Percentiles rank a stretch among this genome's conserved stretches.
Conservation (phyloP, 139 green algal species). For the Limnomonas spitsbergensis region DNA sequence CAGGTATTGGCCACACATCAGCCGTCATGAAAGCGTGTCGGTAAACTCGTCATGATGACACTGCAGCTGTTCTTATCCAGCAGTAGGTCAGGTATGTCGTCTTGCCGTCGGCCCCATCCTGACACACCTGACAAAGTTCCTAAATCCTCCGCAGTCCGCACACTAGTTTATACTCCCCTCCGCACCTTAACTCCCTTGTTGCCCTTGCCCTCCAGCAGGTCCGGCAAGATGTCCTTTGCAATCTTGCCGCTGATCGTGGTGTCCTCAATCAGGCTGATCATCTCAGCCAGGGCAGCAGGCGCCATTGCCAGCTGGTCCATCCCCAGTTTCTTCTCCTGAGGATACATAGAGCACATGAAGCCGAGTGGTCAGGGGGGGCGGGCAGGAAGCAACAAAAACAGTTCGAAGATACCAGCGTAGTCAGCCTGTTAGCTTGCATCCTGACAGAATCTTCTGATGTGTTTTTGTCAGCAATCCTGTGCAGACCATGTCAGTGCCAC, state of each 20-base stretch:
- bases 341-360: background rate
- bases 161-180: background rate
- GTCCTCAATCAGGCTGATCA: constrained; percentile 87
- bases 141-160: no score
- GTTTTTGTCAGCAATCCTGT: background rate
- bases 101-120: no score
- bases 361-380: background rate
- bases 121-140: no score
- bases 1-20: no score
- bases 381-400: no score
- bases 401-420: background rate
- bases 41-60: no score
- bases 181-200: constrained; percentile 29
- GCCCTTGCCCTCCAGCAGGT: constrained; percentile 66
- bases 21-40: no score
- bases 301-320: constrained; percentile 53
- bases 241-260: constrained; percentile 92
- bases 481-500: background rate
- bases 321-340: constrained; percentile 44
- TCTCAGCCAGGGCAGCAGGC: constrained; percentile 73
- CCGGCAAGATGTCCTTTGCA: constrained; percentile 88
- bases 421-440: background rate
- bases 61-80: no score
- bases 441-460: background rate
- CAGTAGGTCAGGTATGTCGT: no score